Percentiles rank a stretch among this genome's conserved stretches.
Conservation (phyloP, 805 yeast genomes). For the Torulaspora delbrueckii region DNA sequence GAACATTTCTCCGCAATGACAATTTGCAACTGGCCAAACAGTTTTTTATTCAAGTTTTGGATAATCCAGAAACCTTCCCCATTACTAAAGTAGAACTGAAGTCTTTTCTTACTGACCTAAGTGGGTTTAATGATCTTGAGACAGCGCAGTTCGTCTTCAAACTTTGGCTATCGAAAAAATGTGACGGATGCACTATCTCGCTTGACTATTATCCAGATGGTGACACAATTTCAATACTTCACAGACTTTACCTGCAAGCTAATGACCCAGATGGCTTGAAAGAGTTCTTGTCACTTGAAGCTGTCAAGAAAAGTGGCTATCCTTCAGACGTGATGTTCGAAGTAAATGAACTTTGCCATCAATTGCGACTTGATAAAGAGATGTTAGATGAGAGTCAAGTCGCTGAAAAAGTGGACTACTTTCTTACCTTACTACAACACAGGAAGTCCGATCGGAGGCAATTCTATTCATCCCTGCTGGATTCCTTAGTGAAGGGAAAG, state of each 20-base stretch:
- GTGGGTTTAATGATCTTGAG: conserved; percentile 17
- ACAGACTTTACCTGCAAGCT: conserved; percentile 17
- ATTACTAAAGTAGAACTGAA: conserved; percentile 19
- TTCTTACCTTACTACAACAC: conserved; percentile 2
- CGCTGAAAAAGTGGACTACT: conserved; percentile 7
- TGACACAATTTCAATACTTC: conserved; percentile 20
- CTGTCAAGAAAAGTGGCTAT: conserved; percentile 17
- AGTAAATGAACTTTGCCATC: conserved; percentile 18
- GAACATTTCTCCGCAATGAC: conserved; percentile 26
- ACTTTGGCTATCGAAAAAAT: conserved; percentile 24
- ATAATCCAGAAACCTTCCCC: conserved; percentile 30
- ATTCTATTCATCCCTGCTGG: conserved; percentile 18
- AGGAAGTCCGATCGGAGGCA: conserved; percentile 8
- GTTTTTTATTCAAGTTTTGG: conserved; percentile 29
- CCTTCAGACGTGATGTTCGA: conserved; percentile 13
- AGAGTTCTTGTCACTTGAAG: conserved; percentile 15
- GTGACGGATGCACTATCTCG: not conserved
- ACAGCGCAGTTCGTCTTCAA: conserved; percentile 22
- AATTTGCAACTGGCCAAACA: conserved; percentile 31
- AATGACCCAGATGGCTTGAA: conserved; percentile 11
- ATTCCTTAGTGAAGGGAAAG: conserved; percentile 14
- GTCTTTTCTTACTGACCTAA: conserved; percentile 18
- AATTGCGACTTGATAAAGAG: conserved; percentile 3
- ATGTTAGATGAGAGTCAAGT: not conserved
- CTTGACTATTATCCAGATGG: conserved; percentile 10